Percentiles rank a stretch among this genome's conserved stretches.
Evolutionary conservation across 352 stramenopile species (phyloP).

Genomic region (Pythium dissotocum): DNA sequence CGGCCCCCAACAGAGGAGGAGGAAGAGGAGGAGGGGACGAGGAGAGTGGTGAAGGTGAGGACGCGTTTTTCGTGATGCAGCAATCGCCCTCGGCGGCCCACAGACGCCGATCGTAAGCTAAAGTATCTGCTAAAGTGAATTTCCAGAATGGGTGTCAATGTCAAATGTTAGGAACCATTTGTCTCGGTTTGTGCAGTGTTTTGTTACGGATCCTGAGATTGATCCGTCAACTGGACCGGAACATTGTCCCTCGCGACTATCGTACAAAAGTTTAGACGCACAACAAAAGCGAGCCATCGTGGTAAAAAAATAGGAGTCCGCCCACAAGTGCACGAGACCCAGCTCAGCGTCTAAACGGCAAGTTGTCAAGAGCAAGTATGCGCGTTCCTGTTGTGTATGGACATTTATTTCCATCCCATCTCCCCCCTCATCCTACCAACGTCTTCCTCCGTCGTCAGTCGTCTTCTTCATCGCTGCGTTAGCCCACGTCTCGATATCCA

Average conservation of each 20-base stretch:
- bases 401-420: too few species aligned
- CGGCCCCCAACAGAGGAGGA: background rate
- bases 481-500: too few species aligned
- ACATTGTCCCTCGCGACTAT: background rate
- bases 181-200: background rate
- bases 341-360: too few species aligned
- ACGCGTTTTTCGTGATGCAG: slow-evolving; percentile 20
- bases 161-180: background rate
- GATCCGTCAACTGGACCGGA: background rate
- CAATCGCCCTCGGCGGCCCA: slow-evolving; percentile 2
- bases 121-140: background rate
- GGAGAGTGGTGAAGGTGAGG: background rate
- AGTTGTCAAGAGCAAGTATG: too few species aligned
- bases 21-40: background rate
- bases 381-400: too few species aligned
- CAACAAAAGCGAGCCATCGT: too few species aligned
- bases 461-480: too few species aligned
- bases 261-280: background rate
- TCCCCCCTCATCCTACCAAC: too few species aligned
- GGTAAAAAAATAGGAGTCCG: too few species aligned
- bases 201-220: background rate
- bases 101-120: background rate
- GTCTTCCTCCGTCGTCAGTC: too few species aligned
- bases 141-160: background rate
- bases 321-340: too few species aligned